Percentiles rank a stretch among this genome's conserved stretches.
These are phyloP conservation scores for Diaporthe destruens DNA, from an alignment of 2,329 filamentous ascomycete species.

Conservation along the genomic window DNA sequence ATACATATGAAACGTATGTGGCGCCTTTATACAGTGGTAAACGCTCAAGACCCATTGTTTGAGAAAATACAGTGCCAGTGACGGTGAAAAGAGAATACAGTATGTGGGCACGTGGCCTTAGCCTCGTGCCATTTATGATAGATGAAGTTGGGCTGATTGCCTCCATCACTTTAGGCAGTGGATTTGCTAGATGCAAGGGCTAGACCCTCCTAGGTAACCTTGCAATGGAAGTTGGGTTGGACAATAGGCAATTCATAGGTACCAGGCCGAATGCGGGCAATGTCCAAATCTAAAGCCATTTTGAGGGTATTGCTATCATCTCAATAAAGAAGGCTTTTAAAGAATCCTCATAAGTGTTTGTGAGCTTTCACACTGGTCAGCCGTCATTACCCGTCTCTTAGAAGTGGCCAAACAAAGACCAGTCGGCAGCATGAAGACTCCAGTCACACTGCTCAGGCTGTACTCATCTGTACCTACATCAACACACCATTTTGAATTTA, in stretches of 20 bases:
- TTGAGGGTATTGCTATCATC: background rate
- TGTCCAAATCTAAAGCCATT: background rate
- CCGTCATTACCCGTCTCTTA: background rate
- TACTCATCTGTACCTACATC: background rate
- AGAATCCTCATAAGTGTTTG: background rate
- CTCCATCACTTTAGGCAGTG: background rate
- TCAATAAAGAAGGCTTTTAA: background rate
- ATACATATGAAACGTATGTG: no score
- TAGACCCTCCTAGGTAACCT: no score
- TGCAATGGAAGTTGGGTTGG: background rate
- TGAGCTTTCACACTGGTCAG: background rate
- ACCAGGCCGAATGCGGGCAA: background rate
- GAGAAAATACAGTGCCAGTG: no score
- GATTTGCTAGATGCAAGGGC: no score
- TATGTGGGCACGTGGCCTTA: no score
- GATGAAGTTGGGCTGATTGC: constrained; percentile 15
- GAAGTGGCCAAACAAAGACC: background rate
- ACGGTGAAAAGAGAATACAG: no score
- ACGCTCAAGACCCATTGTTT: no score
- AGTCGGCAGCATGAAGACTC: background rate
- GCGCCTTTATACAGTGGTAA: no score
- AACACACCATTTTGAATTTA: background rate
- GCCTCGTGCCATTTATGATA: no score
- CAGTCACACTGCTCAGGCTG: no score
- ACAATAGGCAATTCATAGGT: background rate